phyloP scores from a whole-genome alignment of 345 rosid species.

The Boechera retrofracta region DNA sequence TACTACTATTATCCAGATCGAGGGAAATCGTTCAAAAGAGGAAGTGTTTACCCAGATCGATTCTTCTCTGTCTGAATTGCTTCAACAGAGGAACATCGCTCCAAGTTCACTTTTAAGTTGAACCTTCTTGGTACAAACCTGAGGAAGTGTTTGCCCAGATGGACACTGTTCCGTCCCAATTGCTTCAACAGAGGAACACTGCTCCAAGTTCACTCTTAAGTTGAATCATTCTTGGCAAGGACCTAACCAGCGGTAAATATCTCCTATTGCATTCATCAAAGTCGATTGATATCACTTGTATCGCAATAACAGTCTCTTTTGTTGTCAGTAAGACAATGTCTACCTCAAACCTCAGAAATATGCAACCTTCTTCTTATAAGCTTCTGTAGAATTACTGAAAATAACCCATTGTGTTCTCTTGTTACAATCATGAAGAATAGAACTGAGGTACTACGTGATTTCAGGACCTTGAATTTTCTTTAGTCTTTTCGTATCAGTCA shows the following conservation, averaged over 20 bases:
- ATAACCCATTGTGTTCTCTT: slow-evolving; percentile 1
- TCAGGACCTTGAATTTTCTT: slow-evolving; percentile 15
- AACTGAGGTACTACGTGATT: background rate
- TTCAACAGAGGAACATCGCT: slow-evolving; percentile 50
- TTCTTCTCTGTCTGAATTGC: slow-evolving; percentile 54
- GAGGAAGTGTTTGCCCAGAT: slow-evolving; percentile 45
- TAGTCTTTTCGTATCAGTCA: slow-evolving; percentile 25
- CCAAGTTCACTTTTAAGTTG: slow-evolving; percentile 55
- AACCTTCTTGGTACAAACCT: slow-evolving; percentile 27
- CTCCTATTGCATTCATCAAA: slow-evolving; percentile 6
- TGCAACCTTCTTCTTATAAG: slow-evolving; percentile 6
- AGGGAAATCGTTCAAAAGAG: slow-evolving; percentile 63
- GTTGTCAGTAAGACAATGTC: slow-evolving; percentile 13
- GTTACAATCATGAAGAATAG: background rate
- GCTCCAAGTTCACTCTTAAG: slow-evolving; percentile 51
- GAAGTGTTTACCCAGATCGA: slow-evolving; percentile 70
- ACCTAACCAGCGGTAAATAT: slow-evolving; percentile 37
- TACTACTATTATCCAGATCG: slow-evolving; percentile 50
- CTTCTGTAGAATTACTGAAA: slow-evolving; percentile 31
- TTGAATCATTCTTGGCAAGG: slow-evolving; percentile 39
- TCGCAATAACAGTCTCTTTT: background rate
- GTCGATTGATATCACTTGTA: slow-evolving; percentile 36
- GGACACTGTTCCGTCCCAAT: slow-evolving; percentile 51
- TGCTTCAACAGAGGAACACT: slow-evolving; percentile 50
- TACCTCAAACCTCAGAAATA: slow-evolving; percentile 23